Conservation (phyloP, 108 stramenopile species). For the Epithemia pelagica region DNA sequence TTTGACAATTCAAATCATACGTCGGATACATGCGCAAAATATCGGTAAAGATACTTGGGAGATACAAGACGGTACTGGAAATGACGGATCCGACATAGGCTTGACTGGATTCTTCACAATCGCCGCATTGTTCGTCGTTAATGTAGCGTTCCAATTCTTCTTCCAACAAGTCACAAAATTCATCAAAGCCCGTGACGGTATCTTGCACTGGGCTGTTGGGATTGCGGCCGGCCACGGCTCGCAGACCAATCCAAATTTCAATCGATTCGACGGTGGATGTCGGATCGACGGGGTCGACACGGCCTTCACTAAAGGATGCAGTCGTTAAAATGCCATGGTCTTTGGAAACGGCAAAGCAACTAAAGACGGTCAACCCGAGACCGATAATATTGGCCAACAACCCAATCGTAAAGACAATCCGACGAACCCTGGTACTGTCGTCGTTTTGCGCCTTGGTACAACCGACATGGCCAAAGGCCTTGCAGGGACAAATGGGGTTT, state of each 20-base stretch:
- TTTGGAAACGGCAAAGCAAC: conserved; percentile 19
- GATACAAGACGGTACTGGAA: conserved; percentile 12
- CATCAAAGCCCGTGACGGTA: conserved; percentile 26
- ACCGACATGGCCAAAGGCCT: too few species aligned
- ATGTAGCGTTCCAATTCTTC: conserved; percentile 21
- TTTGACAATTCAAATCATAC: conserved; percentile 40
- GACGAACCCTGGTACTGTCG: too few species aligned
- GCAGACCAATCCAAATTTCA: conserved; percentile 22
- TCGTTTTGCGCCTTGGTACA: too few species aligned
- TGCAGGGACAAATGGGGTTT: too few species aligned
- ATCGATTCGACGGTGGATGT: not conserved
- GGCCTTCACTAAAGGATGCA: conserved; percentile 11
- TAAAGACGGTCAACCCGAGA: too few species aligned
- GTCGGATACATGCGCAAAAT: conserved; percentile 27
- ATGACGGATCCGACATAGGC: conserved; percentile 24
- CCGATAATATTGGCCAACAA: too few species aligned
- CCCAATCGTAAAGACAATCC: too few species aligned
- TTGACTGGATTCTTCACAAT: conserved; percentile 15
- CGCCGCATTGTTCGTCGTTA: conserved; percentile 18
- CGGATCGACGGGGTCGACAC: conserved; percentile 2
- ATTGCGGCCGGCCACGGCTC: conserved; percentile 24
- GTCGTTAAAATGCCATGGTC: conserved; percentile 15
- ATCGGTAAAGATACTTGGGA: conserved; percentile 26
- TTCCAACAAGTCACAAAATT: conserved; percentile 20
- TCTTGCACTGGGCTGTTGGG: not conserved